Base-by-base conservation (phyloP, 2,329 filamentous ascomycete genomes). In the Verticillium tricorpus region DNA sequence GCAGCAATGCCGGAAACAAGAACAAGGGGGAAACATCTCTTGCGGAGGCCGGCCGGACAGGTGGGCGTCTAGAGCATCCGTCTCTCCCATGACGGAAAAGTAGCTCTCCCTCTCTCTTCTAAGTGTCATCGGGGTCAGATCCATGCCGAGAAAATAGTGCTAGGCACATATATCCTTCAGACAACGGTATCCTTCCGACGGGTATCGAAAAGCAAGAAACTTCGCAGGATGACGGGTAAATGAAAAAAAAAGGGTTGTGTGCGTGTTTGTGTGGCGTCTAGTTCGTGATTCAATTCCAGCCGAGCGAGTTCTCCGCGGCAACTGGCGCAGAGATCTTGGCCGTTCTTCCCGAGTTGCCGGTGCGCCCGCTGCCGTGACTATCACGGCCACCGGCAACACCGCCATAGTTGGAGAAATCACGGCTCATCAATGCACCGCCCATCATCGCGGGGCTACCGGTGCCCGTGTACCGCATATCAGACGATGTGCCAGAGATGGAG, bases 281-380 rank as follows among this genome's bases (percentile, higher is more conserved):
- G 64, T 65, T 74, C 72, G 69, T 75, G 65, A 61, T 68, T 87
- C 83, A 97, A 81, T 96, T 96, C 93, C 93, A 97, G 70, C 93
- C 93, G 67, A 97, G 85, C 59, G 92, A 96, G 83, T 97, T 97
- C 80, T 96, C 93, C 3, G 93, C 90, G 75, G 93, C 93, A 66
- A 97, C 90, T 3, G 93, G 93, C 37, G 92, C 91, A 64, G 91
- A 96, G 73, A 97, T 97, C 76, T 89, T 82, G 54, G 83, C 82
- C 3, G 83, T 85, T 57, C 84, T 80, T 25, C 76, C 82, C 45
- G 83, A 85, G 74, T 80, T 80, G 60, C 79, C 81, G 68, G 82
- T 81, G 62, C 78, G 76, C 64, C 89, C 90, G 72, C 90, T 93
- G 67, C 83, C 85, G 60, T 89, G 86, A 69, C 85, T 88, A 73